Percentiles rank a stretch among this genome's conserved stretches.
Conservation (phyloP, 306 rosid genomes). For the Albizia julibrissin region DNA sequence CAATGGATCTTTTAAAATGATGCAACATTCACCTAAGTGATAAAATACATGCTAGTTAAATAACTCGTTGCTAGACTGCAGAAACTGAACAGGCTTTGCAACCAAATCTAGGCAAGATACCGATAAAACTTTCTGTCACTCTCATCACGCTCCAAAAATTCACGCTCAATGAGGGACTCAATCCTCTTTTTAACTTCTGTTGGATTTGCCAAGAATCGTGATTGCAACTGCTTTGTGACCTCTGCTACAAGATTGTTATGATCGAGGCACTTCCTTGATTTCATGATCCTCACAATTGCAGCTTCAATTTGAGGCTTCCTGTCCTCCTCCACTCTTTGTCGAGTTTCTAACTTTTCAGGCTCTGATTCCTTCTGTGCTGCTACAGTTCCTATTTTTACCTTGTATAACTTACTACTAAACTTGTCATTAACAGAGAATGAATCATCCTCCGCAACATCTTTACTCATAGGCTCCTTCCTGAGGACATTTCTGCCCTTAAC, state of each 20-base stretch:
- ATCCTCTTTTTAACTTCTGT: constrained; percentile 87
- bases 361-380: constrained; percentile 93
- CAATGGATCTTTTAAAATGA: constrained; percentile 37
- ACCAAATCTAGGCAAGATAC: constrained; percentile 69
- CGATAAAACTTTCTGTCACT: constrained; percentile 82
- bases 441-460: constrained; percentile 86
- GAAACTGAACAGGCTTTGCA: constrained; percentile 20
- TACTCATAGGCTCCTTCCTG: constrained; percentile 91
- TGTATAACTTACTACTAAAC: constrained; percentile 79
- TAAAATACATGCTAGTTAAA: constrained; percentile 28
- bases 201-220: constrained; percentile 82
- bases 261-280: constrained; percentile 79
- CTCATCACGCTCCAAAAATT: constrained; percentile 88
- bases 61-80: constrained; percentile 10
- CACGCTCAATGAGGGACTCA: constrained; percentile 86
- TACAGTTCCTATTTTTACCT: constrained; percentile 95
- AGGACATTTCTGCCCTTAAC: constrained; percentile 94
- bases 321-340: constrained; percentile 98
- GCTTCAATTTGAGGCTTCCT: constrained; percentile 98
- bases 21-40: constrained; percentile 28
- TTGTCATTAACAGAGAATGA: constrained; percentile 76
- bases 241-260: constrained; percentile 85
- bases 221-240: constrained; percentile 89
- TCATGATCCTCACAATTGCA: constrained; percentile 89
- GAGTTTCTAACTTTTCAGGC: constrained; percentile 90